These are phyloP conservation scores for Hyaloperonospora brassicae DNA, from an alignment of 352 stramenopile genomes.

Conservation along the genomic window DNA sequence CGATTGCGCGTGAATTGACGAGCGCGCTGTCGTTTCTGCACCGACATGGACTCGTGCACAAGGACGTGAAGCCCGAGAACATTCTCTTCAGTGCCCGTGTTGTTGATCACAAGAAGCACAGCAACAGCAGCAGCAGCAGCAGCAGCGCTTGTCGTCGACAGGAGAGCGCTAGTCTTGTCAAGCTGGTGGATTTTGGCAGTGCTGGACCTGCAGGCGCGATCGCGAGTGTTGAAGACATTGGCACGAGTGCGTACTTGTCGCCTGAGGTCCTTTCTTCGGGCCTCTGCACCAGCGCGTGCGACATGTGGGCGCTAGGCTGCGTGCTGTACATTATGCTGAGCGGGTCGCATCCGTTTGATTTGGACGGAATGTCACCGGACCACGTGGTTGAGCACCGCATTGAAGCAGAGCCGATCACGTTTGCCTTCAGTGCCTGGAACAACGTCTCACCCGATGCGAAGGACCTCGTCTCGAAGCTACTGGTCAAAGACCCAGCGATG, in stretches of 20 bases:
- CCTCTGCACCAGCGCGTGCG: slow-evolving; percentile 49
- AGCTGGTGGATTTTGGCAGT: slow-evolving; percentile 76
- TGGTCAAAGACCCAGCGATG: slow-evolving; percentile 76
- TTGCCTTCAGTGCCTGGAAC: slow-evolving; percentile 42
- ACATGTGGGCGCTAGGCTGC: slow-evolving; percentile 85
- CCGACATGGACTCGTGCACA: slow-evolving; percentile 61
- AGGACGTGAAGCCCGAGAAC: slow-evolving; percentile 82
- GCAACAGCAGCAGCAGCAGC: slow-evolving; percentile 1
- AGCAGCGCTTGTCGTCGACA: slow-evolving; percentile 14
- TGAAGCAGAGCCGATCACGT: slow-evolving; percentile 38
- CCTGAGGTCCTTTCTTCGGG: slow-evolving; percentile 52
- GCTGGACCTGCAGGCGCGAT: slow-evolving; percentile 37
- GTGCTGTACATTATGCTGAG: slow-evolving; percentile 93
- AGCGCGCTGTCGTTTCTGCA: slow-evolving; percentile 68
- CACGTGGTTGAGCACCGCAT: slow-evolving; percentile 81
- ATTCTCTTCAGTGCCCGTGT: slow-evolving; percentile 44
- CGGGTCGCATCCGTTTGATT: slow-evolving; percentile 88
- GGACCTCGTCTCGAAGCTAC: slow-evolving; percentile 84
- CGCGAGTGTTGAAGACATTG: slow-evolving; percentile 48
- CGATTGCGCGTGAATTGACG: slow-evolving; percentile 46
- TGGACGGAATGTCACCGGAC: slow-evolving; percentile 79
- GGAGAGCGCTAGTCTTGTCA: slow-evolving; percentile 35
- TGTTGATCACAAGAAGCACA: slow-evolving; percentile 13
- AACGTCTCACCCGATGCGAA: slow-evolving; percentile 84
- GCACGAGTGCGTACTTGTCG: slow-evolving; percentile 60